Conservation (phyloP, 2,329 filamentous ascomycete genomes). For the Gaeumannomyces tritici region DNA sequence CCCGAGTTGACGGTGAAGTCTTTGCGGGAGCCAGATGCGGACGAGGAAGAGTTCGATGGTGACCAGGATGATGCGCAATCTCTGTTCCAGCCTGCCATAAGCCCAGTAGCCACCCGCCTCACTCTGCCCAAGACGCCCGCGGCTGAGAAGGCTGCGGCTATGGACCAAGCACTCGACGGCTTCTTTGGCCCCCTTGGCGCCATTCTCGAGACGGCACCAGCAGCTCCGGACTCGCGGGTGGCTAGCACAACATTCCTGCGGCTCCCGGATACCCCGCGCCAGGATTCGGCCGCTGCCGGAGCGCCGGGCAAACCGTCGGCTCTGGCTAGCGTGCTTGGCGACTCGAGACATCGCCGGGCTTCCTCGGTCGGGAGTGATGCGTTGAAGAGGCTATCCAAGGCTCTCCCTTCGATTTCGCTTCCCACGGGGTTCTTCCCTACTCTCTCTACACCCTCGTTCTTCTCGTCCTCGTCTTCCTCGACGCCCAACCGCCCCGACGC, state of each 20-base stretch:
- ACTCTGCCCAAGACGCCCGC: conserved; percentile 45
- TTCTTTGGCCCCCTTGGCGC: not conserved
- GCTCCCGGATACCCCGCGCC: not conserved
- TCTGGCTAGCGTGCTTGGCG: conserved; percentile 36
- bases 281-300: not conserved
- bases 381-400: conserved; percentile 46
- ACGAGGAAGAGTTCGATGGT: conserved; percentile 25
- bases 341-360: conserved; percentile 37
- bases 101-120: conserved; percentile 43
- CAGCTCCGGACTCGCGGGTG: too few species aligned
- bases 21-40: conserved; percentile 1
- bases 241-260: not conserved
- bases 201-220: not conserved
- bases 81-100: conserved; percentile 50
- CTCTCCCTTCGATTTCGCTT: conserved; percentile 44
- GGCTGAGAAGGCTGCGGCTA: conserved; percentile 45
- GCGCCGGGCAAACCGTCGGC: conserved; percentile 15
- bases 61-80: conserved; percentile 49
- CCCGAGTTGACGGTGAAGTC: not conserved
- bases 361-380: conserved; percentile 48
- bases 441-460: conserved; percentile 25
- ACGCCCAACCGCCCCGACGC: conserved; percentile 11
- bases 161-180: conserved; percentile 17
- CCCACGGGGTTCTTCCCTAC: conserved; percentile 27
- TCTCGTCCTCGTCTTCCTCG: conserved; percentile 23